Evolutionary conservation across 192 early-diverging fungal species (phyloP), one percentile per base, ranked within the genome.

Genomic region (Coemansia sp.): DNA sequence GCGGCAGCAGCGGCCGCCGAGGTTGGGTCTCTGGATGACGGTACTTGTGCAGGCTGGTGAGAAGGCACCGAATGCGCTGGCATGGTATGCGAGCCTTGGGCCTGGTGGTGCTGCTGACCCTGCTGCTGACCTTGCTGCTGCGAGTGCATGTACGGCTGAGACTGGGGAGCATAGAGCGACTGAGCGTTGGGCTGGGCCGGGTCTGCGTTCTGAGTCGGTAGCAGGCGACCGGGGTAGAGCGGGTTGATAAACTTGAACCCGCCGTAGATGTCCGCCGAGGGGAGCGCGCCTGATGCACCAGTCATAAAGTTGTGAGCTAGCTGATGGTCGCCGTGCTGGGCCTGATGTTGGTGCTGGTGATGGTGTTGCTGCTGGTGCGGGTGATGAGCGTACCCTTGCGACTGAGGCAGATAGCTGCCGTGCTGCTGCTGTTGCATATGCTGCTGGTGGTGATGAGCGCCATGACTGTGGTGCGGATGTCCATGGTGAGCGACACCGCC

Each of bases 161-260:
- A 35, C 3, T 67, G 68, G 1, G 70, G 35, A 2, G 47, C 42
- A 59, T 71, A 74, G 31, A 73, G 61, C 18, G 61, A 39, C 38
- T 58, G 58, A 4, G 65, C 39, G 3, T 43, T 12, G 4, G 45
- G 60, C 6, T 68, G 66, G 0, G 70, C 34, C 0, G 70, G 62
- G 21, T 61, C 71, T 14, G 56, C 37, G 14, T 37, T 31, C 57
- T 69, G 70, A 5, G 69, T 42, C 21, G 72, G 66, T 4, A 82
- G 37, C n/a, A 76, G 56, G 12, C 79, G 79, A 16, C 66, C 70
- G 1, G 63, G 61, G 34, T 82, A 82, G 37, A 76, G 61, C n/a
- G 74, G 73, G 55, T 42, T 82, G 64, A 82, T 82, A 31, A 82
- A 76, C 70, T 82, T 82, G 59, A 82, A 73, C 28, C 65, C 61